A percentile compares a stretch with the other conserved stretches of the same genome.
Evolutionary conservation across 495 filamentous ascomycete genomes (phyloP).

Genomic region (Annulohypoxylon bovei): DNA sequence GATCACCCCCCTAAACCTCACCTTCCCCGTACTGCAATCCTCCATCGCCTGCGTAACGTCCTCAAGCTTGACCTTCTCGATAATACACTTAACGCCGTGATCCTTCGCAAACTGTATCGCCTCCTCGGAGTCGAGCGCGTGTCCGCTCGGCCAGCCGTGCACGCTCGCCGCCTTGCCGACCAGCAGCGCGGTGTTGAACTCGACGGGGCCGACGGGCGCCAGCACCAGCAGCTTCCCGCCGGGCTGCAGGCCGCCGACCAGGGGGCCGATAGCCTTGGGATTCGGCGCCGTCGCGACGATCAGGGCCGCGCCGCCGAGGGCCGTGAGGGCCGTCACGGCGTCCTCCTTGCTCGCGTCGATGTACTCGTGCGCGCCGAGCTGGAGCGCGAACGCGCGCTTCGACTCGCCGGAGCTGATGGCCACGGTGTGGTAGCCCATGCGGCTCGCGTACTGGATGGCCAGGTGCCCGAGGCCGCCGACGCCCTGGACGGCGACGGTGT

Average conservation of each 20-base stretch:
- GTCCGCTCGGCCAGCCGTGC: conserved; percentile 70
- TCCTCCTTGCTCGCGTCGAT: conserved; percentile 68
- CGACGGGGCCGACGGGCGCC: conserved; percentile 62
- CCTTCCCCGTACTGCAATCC: conserved; percentile 56
- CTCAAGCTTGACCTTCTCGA: conserved; percentile 70
- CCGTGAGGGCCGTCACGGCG: conserved; percentile 59
- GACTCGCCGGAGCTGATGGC: conserved; percentile 66
- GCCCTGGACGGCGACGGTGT: conserved; percentile 70
- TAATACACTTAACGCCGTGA: conserved; percentile 68
- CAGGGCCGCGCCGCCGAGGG: conserved; percentile 68
- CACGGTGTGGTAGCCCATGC: conserved; percentile 72
- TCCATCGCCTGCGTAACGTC: conserved; percentile 65
- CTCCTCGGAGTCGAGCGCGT: conserved; percentile 72
- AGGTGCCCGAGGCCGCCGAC: conserved; percentile 75
- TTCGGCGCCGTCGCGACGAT: conserved; percentile 73
- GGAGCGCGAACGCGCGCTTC: conserved; percentile 67
- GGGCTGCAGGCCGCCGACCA: conserved; percentile 65
- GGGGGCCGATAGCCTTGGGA: conserved; percentile 59
- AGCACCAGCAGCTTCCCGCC: conserved; percentile 70
- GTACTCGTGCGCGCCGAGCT: conserved; percentile 75
- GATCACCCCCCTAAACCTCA: conserved; percentile 62
- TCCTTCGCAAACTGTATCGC: conserved; percentile 68
- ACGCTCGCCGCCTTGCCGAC: conserved; percentile 63
- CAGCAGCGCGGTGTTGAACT: conserved; percentile 60
- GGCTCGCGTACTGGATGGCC: conserved; percentile 71